Evolutionary conservation across 2,329 filamentous ascomycete genomes (phyloP).

Genomic region (Epichloe baconii): DNA sequence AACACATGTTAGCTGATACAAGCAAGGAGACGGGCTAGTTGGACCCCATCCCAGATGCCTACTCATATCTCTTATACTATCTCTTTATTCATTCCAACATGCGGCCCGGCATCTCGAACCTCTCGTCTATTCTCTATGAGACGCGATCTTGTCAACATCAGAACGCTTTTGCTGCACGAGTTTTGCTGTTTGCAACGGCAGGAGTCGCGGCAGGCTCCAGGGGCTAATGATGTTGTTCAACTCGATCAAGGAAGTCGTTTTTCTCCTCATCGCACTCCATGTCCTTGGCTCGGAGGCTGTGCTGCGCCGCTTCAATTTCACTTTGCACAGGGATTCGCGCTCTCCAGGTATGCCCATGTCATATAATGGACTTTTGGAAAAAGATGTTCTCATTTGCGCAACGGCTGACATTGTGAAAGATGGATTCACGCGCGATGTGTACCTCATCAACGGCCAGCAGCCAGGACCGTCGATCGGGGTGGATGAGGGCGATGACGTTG

Average conservation of each 20-base stretch:
- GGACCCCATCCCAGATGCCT: not conserved
- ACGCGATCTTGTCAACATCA: no score
- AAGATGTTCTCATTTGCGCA: not conserved
- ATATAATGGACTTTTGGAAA: no score
- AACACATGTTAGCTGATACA: not conserved
- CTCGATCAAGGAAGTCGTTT: not conserved
- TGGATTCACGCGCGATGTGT: conserved; percentile 5
- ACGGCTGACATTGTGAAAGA: not conserved
- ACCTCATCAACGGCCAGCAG: conserved; percentile 7
- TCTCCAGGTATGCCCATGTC: conserved; percentile 2
- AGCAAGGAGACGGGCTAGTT: not conserved
- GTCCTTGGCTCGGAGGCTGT: not conserved
- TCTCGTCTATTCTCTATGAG: no score
- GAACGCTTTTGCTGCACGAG: not conserved
- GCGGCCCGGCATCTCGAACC: no score
- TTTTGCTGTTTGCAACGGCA: not conserved
- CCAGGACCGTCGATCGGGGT: conserved; percentile 7
- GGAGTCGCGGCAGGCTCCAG: not conserved
- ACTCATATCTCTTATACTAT: no score
- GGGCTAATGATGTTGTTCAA: not conserved
- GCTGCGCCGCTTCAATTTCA: conserved; percentile 2
- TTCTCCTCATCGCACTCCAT: not conserved
- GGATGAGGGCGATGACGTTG: conserved; percentile 3
- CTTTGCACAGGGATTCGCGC: not conserved
- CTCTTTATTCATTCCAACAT: no score